Evolutionary conservation across 768 basidiomycete genomes (phyloP).

Genomic region (Suillus spraguei): DNA sequence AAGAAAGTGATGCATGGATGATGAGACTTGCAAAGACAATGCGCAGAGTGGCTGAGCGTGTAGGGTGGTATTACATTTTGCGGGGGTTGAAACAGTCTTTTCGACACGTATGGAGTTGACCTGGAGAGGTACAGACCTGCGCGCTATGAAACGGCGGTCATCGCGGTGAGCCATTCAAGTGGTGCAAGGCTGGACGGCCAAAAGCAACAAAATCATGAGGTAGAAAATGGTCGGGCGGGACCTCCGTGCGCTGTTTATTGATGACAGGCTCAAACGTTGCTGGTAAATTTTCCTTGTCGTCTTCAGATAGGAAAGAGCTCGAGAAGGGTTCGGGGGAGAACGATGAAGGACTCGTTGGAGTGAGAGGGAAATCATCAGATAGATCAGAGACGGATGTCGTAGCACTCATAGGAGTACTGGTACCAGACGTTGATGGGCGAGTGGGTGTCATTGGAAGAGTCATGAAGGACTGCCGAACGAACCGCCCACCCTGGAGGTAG

Average conservation of each 20-base stretch:
- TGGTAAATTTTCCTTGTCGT: constrained; percentile 82
- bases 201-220: constrained; percentile 83
- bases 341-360: constrained; percentile 70
- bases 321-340: constrained; percentile 48
- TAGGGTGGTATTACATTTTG: constrained; percentile 86
- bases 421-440: constrained; percentile 46
- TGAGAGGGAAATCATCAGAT: constrained; percentile 84
- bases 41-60: constrained; percentile 64
- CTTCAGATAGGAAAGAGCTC: constrained; percentile 61
- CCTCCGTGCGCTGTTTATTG: constrained; percentile 70
- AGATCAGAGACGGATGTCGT: constrained; percentile 73
- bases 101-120: constrained; percentile 48
- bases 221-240: constrained; percentile 72
- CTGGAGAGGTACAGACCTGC: constrained; percentile 10
- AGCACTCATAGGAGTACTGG: constrained; percentile 75
- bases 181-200: constrained; percentile 78
- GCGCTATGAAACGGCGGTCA: constrained; percentile 58
- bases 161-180: constrained; percentile 66
- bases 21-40: constrained; percentile 63
- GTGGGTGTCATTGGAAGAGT: constrained; percentile 67
- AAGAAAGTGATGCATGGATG: constrained; percentile 66
- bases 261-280: constrained; percentile 71
- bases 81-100: constrained; percentile 51
- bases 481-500: constrained; percentile 88
- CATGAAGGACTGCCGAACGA: constrained; percentile 47